Conservation (phyloP, 257 asterid genomes). For the Solanum sparsipilum region DNA sequence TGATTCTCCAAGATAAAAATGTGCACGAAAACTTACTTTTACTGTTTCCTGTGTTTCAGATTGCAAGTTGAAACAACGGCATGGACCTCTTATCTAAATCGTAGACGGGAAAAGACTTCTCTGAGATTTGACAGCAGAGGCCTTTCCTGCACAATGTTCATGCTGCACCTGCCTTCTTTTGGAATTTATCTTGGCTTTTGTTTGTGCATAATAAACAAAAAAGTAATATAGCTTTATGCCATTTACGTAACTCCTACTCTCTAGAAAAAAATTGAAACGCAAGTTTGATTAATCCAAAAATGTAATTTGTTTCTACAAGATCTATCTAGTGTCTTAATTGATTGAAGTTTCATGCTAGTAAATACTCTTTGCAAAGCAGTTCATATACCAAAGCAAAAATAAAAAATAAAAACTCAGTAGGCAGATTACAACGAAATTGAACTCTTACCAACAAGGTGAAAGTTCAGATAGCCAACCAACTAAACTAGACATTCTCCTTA, state of each 20-base stretch:
- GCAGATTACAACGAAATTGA: background rate
- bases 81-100: background rate
- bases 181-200: background rate
- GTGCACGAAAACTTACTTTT: too few species aligned
- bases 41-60: background rate
- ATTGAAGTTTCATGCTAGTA: background rate
- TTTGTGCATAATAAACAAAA: background rate
- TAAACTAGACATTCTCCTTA: too few species aligned
- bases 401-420: too few species aligned
- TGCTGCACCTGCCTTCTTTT: background rate
- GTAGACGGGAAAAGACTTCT: background rate
- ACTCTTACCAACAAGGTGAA: background rate
- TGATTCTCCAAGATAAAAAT: background rate
- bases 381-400: background rate
- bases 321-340: background rate
- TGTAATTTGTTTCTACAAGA: too few species aligned
- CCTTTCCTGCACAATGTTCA: background rate
- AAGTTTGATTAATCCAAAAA: background rate
- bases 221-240: background rate
- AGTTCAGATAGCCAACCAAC: too few species aligned
- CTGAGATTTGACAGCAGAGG: background rate
- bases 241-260: background rate
- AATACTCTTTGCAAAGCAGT: background rate
- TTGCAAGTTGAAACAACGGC: background rate
- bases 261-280: background rate